Percentiles rank a stretch among this genome's conserved stretches.
These are phyloP conservation scores for Rhizophora apiculata DNA, from an alignment of 345 rosid species.

Conservation along the genomic window DNA sequence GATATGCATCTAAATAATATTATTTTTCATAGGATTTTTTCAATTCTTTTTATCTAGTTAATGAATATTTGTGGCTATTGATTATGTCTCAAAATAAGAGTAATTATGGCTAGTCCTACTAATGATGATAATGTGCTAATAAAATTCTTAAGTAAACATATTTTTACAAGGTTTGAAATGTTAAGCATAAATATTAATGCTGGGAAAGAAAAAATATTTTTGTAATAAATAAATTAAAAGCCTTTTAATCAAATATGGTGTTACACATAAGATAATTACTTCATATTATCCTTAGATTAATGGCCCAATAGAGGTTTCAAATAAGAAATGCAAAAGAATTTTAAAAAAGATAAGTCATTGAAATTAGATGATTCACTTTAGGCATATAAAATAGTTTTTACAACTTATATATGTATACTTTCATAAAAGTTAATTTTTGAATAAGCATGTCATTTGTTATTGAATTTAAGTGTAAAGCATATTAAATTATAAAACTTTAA, in stretches of 20 bases:
- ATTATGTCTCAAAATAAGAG: background rate
- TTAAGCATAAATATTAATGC: background rate
- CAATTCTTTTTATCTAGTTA: no score
- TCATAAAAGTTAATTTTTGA: no score
- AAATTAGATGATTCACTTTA: no score
- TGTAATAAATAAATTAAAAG: background rate
- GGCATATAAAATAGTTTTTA: no score
- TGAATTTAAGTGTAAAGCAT: no score
- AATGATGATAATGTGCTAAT: background rate
- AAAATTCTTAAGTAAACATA: background rate
- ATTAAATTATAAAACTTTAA: no score
- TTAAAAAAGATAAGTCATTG: background rate
- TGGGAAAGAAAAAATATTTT: background rate
- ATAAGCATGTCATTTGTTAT: no score
- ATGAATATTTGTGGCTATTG: background rate
- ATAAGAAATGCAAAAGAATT: background rate
- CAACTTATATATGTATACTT: no score
- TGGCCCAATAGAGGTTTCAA: background rate
- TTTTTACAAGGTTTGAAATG: background rate
- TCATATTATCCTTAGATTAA: background rate
- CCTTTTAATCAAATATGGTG: background rate
- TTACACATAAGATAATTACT: background rate
- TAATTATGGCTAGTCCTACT: background rate
- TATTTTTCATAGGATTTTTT: background rate
- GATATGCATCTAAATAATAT: background rate